Conservation (phyloP, 225 moss, liverwort and hornwort genomes). For the Asterella californica region DNA sequence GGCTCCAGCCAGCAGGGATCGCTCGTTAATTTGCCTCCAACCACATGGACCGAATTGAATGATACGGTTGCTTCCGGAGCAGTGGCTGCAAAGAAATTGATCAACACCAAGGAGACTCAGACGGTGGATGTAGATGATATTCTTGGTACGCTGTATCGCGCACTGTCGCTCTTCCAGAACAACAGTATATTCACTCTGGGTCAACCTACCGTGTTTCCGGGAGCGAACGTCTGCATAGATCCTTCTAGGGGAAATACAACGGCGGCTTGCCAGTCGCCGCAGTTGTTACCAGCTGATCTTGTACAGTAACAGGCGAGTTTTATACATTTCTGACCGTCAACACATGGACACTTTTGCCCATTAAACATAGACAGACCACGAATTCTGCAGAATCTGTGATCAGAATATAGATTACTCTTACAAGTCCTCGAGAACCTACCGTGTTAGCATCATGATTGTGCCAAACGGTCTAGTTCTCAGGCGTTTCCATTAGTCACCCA, state of each 20-base stretch:
- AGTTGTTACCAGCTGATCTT: neutral
- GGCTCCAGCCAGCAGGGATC: conserved; percentile 22
- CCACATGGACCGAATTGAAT: conserved; percentile 37
- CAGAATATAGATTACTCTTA: too few species aligned
- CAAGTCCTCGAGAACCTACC: too few species aligned
- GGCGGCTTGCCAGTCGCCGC: conserved; percentile 6
- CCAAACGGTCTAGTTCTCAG: too few species aligned
- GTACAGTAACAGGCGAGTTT: too few species aligned
- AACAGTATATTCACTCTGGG: conserved; percentile 5
- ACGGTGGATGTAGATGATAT: neutral
- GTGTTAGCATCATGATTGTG: too few species aligned
- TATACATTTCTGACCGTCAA: too few species aligned
- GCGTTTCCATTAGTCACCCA: too few species aligned
- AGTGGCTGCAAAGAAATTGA: conserved; percentile 25
- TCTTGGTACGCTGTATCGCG: neutral
- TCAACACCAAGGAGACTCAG: conserved; percentile 23
- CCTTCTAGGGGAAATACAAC: conserved; percentile 12
- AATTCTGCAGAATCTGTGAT: too few species aligned
- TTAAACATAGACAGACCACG: too few species aligned
- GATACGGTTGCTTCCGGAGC: conserved; percentile 28
- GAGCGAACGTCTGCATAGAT: conserved; percentile 7
- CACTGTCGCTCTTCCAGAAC: conserved; percentile 8
- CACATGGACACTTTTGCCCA: too few species aligned
- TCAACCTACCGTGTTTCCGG: conserved; percentile 7
- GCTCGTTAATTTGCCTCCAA: conserved; percentile 23